Percentiles rank a stretch among this genome's conserved stretches.
These are phyloP conservation scores for Gnetum montanum DNA, from an alignment of 75 land plant species.

Conservation along the genomic window DNA sequence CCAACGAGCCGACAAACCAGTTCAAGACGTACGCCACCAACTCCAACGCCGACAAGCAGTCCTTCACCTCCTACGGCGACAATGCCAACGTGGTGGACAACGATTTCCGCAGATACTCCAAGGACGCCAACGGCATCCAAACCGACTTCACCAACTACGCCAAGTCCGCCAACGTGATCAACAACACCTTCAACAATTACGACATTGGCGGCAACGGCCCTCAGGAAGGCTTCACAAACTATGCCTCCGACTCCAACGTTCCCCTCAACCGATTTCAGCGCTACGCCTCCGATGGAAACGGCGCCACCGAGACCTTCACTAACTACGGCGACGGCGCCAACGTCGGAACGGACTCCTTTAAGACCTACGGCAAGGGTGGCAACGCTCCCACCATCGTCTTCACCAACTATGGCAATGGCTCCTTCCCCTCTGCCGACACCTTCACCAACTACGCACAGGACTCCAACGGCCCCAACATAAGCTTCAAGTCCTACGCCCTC, in stretches of 20 bases:
- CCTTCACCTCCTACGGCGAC: conserved; percentile 19
- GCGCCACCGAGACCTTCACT: conserved; percentile 15
- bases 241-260: conserved; percentile 26
- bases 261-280: conserved; percentile 31
- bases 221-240: conserved; percentile 27
- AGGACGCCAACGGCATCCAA: conserved; percentile 16
- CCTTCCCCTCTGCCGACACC: background rate
- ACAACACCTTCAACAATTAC: conserved; percentile 30
- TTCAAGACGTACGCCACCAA: conserved; percentile 29
- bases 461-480: background rate
- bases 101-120: conserved; percentile 33
- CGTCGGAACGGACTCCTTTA: conserved; percentile 33
- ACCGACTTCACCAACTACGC: conserved; percentile 38
- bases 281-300: conserved; percentile 33
- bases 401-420: conserved; percentile 32
- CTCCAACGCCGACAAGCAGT: conserved; percentile 10
- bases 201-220: conserved; percentile 23
- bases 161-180: conserved; percentile 26
- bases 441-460: background rate
- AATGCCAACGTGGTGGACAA: conserved; percentile 30
- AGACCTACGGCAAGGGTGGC: conserved; percentile 36
- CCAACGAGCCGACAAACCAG: conserved; percentile 9
- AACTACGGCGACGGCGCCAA: conserved; percentile 37
- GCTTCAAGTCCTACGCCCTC: background rate
- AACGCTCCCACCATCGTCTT: conserved; percentile 10